Conservation (phyloP, 306 rosid species). For the Mimosa bimucronata region DNA sequence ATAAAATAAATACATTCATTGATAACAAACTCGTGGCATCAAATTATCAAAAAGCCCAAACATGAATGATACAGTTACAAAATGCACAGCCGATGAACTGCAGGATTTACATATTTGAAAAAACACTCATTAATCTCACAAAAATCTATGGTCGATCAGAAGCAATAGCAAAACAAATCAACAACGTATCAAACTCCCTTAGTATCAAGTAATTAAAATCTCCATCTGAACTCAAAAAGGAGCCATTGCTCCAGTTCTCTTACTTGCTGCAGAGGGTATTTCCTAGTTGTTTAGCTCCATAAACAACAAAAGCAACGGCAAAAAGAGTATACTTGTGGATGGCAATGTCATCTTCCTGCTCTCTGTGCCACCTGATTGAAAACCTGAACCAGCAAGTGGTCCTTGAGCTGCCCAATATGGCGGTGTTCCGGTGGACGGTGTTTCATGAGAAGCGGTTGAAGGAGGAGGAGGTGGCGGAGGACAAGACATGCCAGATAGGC, state of each 20-base stretch:
- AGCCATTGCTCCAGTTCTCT: neutral
- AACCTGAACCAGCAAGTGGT: neutral
- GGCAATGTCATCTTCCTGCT: neutral
- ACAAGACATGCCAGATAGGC: constrained; percentile 28
- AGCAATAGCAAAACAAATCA: neutral
- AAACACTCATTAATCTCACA: neutral
- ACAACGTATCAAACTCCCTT: neutral
- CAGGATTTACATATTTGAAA: neutral
- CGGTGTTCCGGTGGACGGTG: neutral
- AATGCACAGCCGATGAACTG: neutral
- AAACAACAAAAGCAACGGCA: neutral
- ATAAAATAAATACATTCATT: neutral
- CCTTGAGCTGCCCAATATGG: neutral
- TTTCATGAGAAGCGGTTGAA: neutral
- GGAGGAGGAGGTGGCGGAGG: neutral
- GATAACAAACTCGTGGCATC: neutral
- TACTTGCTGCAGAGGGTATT: neutral
- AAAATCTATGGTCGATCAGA: neutral
- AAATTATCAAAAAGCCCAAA: neutral
- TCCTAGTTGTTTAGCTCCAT: neutral
- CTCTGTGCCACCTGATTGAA: neutral
- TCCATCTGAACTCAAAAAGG: neutral
- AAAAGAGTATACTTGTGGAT: neutral
- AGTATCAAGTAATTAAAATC: neutral
- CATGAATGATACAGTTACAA: too few relatives aligned